Percentiles rank a stretch among this genome's conserved stretches.
These are phyloP conservation scores for Alloteropsis semialata DNA, from an alignment of 176 grass and related monocot genomes.

Conservation along the genomic window DNA sequence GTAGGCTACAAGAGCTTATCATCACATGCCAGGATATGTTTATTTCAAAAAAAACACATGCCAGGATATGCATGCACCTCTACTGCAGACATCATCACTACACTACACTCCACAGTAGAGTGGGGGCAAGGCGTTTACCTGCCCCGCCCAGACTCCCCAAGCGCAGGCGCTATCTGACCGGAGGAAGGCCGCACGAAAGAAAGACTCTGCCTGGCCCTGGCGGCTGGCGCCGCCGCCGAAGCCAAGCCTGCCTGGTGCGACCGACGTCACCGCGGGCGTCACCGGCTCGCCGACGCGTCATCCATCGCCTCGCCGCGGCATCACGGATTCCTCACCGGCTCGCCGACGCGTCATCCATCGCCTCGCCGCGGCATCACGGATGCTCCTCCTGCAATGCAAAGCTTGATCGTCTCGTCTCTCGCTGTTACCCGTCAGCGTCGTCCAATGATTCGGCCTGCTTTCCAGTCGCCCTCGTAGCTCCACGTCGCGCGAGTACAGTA, in stretches of 20 bases:
- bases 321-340: too few species aligned
- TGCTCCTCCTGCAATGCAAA: neutral
- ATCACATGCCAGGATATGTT: neutral
- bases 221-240: neutral
- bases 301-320: too few species aligned
- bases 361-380: too few species aligned
- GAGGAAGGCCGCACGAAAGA: neutral
- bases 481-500: neutral
- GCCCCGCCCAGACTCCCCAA: neutral
- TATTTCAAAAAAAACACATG: too few species aligned
- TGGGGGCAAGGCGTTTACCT: neutral
- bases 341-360: neutral
- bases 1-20: conserved; percentile 17
- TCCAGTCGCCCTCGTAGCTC: neutral
- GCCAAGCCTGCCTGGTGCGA: neutral
- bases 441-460: neutral
- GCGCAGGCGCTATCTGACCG: neutral
- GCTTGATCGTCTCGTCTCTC: too few species aligned
- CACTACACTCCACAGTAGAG: neutral
- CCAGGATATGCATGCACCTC: conserved; percentile 18
- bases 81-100: neutral
- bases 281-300: neutral
- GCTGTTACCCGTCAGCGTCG: neutral
- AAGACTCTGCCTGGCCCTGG: neutral
- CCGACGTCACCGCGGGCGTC: conserved; percentile 26